Base-by-base conservation (phyloP, 2,329 filamentous ascomycete genomes). In the Tolypocladium pustulatum region DNA sequence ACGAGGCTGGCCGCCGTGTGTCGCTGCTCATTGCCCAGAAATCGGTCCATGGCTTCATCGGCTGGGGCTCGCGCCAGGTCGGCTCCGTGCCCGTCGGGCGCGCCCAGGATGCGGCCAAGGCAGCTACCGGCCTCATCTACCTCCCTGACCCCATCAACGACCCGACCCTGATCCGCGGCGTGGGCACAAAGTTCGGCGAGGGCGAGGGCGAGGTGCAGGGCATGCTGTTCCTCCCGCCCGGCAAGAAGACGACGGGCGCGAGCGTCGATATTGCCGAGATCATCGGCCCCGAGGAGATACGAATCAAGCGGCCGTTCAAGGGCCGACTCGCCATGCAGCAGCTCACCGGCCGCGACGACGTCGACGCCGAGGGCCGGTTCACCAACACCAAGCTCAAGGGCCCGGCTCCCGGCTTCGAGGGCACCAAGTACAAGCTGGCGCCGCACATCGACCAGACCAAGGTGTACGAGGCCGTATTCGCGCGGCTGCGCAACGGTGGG, bases 21-120 rank as follows among this genome's bases (percentile, higher is more conserved):
- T 91, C 91, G 57, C 92, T 96, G 69, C 83, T 99, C 55, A 94
- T 96, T 61, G 94, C 94, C 27, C 92, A 95, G 66, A 97, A 97
- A 72, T 97, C 92, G 2, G 95, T 97, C 75, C 86, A 90, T 67
- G 86, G 93, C 70, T 96, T 97, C 70, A 91, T 99, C 67, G 94
- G 94, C 49, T 88, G 88, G 78, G 83, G 90, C 64, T 92, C 94
- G 32, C 83, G 89, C 57, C 84, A 90, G 71, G 89, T 92, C 56
- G 93, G 94, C 41, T 89, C 91, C 8, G 90, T 99, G 27, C 90
- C 93, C n/a, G 94, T 99, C 57, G 90, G 91, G 58, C 84, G 94
- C 66, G 91, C 94, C 32, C 86, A 97, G 76, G 94, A 99, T 71
- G 83, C 85, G 69, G 89, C 94, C 64, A 96, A 89, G 71, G 81